phyloP scores from a whole-genome alignment of 2,329 filamentous ascomycete species.

The Colletotrichum gloeosporioides region DNA sequence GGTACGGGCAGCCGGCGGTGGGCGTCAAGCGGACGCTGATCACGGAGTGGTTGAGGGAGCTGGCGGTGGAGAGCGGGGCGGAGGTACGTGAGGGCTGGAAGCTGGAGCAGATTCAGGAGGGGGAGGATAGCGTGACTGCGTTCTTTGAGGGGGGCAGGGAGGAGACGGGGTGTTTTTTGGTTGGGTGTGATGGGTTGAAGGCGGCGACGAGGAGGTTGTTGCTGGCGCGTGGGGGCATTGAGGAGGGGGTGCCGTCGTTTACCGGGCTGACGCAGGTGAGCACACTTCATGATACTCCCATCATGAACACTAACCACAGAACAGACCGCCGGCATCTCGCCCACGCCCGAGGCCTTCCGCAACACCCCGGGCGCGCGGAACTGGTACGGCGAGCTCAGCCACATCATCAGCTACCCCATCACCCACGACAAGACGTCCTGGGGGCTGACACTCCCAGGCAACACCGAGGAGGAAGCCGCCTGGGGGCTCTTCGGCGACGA shows the following conservation, averaged over 20 bases:
- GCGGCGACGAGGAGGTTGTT: constrained; percentile 22
- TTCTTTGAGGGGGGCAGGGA: constrained; percentile 22
- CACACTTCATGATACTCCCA: not conserved
- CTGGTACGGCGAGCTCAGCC: constrained; percentile 29
- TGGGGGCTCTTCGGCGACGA: constrained; percentile 26
- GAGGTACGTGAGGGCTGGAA: constrained; percentile 29
- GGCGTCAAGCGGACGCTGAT: constrained; percentile 26
- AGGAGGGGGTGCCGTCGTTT: constrained; percentile 22
- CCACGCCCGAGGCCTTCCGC: constrained; percentile 18
- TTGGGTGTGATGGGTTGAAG: constrained; percentile 30
- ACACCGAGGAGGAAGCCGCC: constrained; percentile 25
- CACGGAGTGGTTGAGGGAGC: constrained; percentile 22
- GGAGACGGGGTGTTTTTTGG: constrained; percentile 26
- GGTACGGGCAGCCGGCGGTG: constrained; percentile 25
- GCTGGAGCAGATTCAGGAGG: constrained; percentile 25
- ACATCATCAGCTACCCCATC: constrained; percentile 28
- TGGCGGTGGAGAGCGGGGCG: constrained; percentile 20
- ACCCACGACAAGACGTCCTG: constrained; percentile 25
- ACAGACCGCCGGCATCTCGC: constrained; percentile 27
- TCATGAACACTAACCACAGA: not conserved
- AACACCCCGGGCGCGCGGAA: constrained; percentile 22
- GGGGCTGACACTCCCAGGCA: constrained; percentile 27
- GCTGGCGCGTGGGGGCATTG: constrained; percentile 16
- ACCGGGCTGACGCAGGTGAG: constrained; percentile 23
- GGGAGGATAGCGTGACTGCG: constrained; percentile 24